A percentile compares a stretch with the other conserved stretches of the same genome.
These are phyloP conservation scores for Exophiala sideris DNA, from an alignment of 2,329 filamentous ascomycete species.

Conservation along the genomic window DNA sequence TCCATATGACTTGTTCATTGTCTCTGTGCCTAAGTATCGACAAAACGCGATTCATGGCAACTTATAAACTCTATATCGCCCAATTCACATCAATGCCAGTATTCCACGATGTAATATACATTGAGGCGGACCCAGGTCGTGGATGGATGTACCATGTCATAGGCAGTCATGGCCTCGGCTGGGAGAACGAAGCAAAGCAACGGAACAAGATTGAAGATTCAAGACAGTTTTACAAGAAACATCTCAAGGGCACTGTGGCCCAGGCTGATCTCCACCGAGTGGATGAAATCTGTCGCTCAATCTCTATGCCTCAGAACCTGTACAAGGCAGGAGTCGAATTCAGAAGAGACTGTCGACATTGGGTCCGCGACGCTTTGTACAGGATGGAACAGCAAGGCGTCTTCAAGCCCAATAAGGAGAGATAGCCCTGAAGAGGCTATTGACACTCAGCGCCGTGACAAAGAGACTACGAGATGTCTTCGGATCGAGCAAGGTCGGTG, in stretches of 20 bases:
- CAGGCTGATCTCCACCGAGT: neutral
- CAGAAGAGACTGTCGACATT: conserved; percentile 4
- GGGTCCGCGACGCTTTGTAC: neutral
- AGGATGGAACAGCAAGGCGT: neutral
- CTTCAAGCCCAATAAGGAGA: neutral
- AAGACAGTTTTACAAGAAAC: neutral
- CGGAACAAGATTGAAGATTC: neutral
- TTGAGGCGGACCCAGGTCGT: neutral
- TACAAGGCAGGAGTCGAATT: neutral
- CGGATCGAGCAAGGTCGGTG: too few species aligned
- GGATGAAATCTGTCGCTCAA: conserved; percentile 1
- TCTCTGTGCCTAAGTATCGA: too few species aligned
- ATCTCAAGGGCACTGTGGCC: neutral
- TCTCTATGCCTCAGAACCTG: neutral
- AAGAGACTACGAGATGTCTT: too few species aligned
- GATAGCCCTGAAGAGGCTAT: neutral
- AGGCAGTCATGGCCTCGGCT: neutral
- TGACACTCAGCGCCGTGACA: too few species aligned
- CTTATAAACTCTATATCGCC: conserved; percentile 1
- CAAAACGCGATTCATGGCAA: neutral
- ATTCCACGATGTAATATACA: conserved; percentile 2
- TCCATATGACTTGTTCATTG: too few species aligned
- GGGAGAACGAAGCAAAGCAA: conserved; percentile 1
- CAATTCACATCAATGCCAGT: conserved; percentile 1
- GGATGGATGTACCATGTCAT: conserved; percentile 5